Conservation (phyloP, 257 asterid species). For the Petunia axillaris region DNA sequence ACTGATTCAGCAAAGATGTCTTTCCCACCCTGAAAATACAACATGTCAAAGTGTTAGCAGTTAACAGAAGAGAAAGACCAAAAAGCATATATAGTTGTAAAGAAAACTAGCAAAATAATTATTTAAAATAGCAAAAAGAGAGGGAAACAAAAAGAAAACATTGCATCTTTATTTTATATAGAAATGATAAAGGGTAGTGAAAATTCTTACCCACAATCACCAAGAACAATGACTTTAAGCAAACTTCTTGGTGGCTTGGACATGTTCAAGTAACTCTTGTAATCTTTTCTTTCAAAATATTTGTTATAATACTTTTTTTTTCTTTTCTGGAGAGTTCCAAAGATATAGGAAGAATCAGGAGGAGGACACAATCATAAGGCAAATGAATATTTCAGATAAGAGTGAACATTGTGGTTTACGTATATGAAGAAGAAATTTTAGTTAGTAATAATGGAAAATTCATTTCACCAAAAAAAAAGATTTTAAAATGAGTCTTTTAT, state of each 20-base stretch:
- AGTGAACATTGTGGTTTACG: not conserved
- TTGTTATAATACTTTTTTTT: slow-evolving; percentile 1
- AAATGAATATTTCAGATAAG: slow-evolving; percentile 3
- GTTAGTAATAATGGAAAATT: not conserved
- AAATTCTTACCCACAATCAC: slow-evolving; percentile 82
- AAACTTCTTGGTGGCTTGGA: slow-evolving; percentile 53
- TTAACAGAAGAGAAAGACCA: not conserved
- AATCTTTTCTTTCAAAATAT: not conserved
- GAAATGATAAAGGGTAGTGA: not conserved
- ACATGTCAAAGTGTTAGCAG: slow-evolving; percentile 4
- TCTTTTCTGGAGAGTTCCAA: slow-evolving; percentile 18
- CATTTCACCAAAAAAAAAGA: slow-evolving; percentile 7
- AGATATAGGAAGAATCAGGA: slow-evolving; percentile 22
- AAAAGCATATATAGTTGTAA: not conserved
- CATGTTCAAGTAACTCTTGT: slow-evolving; percentile 34
- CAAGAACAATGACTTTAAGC: slow-evolving; percentile 86
- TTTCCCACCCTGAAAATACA: slow-evolving; percentile 77
- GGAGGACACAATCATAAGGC: not conserved
- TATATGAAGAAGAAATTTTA: not conserved
- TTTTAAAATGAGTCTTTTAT: not conserved
- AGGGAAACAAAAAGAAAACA: not conserved
- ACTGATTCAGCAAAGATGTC: slow-evolving; percentile 84
- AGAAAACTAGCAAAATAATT: not conserved
- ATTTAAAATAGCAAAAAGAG: not conserved
- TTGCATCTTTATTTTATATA: not conserved